phyloP scores from a whole-genome alignment of 768 basidiomycete genomes.

The Serendipita sp. region DNA sequence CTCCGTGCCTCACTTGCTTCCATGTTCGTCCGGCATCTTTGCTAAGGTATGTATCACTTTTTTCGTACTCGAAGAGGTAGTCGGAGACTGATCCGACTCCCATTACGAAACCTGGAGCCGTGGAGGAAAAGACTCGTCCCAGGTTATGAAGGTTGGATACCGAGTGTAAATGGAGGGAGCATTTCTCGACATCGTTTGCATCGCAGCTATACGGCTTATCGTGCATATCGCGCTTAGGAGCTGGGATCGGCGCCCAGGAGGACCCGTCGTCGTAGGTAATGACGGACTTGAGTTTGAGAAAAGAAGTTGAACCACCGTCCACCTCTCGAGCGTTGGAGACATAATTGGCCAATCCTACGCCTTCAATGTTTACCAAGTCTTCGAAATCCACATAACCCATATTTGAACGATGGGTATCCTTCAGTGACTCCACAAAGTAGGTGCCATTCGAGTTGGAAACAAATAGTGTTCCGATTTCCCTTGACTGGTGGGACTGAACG shows the following conservation, averaged over 20 bases:
- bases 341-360: conserved; percentile 79
- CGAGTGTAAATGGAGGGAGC: conserved; percentile 83
- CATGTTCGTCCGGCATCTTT: conserved; percentile 78
- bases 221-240: conserved; percentile 41
- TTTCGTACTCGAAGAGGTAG: conserved; percentile 50
- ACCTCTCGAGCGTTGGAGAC: conserved; percentile 76
- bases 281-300: conserved; percentile 46
- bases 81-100: conserved; percentile 84
- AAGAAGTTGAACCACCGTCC: conserved; percentile 47
- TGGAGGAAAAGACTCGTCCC: conserved; percentile 85
- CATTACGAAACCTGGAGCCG: conserved; percentile 89
- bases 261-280: conserved; percentile 83
- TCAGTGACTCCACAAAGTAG: conserved; percentile 78
- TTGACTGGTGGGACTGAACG: conserved; percentile 48
- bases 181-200: conserved; percentile 34
- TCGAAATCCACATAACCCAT: conserved; percentile 90
- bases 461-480: conserved; percentile 74
- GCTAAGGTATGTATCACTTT: conserved; percentile 87
- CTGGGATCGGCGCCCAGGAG: conserved; percentile 29
- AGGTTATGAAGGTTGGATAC: conserved; percentile 87
- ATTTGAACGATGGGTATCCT: conserved; percentile 82
- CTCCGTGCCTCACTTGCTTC: conserved; percentile 54
- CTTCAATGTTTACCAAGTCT: conserved; percentile 67
- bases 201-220: conserved; percentile 52
- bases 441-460: conserved; percentile 94